Evolutionary conservation across 805 yeast species (phyloP).

Genomic region (Saturnispora gosingensis): DNA sequence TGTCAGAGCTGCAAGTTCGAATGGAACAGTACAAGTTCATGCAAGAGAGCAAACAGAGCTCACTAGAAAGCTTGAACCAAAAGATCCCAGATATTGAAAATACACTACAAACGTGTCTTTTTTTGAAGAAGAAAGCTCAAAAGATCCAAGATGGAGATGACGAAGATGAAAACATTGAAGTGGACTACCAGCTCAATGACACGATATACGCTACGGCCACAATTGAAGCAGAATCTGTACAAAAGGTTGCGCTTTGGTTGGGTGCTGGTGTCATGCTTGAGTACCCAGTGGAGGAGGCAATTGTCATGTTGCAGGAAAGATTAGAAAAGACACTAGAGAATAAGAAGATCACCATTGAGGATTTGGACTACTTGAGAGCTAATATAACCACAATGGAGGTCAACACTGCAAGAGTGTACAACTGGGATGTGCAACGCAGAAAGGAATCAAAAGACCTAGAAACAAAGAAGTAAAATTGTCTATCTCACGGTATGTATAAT

Average conservation of each 20-base stretch:
- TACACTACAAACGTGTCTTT: constrained; percentile 65
- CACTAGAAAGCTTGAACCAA: constrained; percentile 42
- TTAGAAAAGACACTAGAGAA: constrained; percentile 53
- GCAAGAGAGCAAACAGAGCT: constrained; percentile 51
- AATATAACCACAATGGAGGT: constrained; percentile 97
- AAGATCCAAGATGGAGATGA: constrained; percentile 26
- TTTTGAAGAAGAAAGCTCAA: constrained; percentile 41
- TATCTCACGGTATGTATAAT: not conserved
- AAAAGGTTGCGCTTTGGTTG: constrained; percentile 79
- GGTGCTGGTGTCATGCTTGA: constrained; percentile 98
- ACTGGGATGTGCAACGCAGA: constrained; percentile 80
- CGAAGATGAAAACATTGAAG: constrained; percentile 33
- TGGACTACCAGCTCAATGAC: constrained; percentile 89
- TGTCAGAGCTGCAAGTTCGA: constrained; percentile 76
- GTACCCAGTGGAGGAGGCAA: constrained; percentile 84
- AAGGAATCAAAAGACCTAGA: constrained; percentile 31
- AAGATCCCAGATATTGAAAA: constrained; percentile 91
- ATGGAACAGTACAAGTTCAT: constrained; percentile 83
- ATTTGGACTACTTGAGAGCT: constrained; percentile 72
- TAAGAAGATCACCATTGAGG: constrained; percentile 62
- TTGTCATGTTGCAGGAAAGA: constrained; percentile 53
- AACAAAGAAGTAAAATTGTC: not conserved
- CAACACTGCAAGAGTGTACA: constrained; percentile 85
- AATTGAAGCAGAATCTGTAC: constrained; percentile 46
- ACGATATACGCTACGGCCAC: constrained; percentile 82